A percentile compares a stretch with the other conserved stretches of the same genome.
Conservation (phyloP, 164 flowering plant species). For the Aristolochia californica region DNA sequence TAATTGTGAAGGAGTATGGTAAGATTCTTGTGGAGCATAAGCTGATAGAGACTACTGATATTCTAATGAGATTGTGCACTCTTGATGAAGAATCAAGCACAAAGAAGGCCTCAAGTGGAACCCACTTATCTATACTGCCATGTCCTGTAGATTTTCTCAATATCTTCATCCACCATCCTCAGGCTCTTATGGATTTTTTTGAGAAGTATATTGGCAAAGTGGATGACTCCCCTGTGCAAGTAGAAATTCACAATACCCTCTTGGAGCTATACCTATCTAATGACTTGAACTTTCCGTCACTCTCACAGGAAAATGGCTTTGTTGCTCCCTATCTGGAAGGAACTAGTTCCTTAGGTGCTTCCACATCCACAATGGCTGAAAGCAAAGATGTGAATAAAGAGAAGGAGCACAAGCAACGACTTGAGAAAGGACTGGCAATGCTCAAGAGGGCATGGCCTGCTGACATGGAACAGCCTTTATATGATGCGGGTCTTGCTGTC, state of each 20-base stretch:
- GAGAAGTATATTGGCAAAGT: slow-evolving; percentile 77
- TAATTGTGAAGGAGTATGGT: slow-evolving; percentile 88
- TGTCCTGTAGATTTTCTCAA: slow-evolving; percentile 96
- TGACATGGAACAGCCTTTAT: slow-evolving; percentile 69
- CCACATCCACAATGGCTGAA: slow-evolving; percentile 16
- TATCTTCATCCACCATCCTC: slow-evolving; percentile 81
- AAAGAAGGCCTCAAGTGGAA: slow-evolving; percentile 33
- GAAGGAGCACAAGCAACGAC: slow-evolving; percentile 41
- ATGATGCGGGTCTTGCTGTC: slow-evolving; percentile 88
- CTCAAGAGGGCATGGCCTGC: slow-evolving; percentile 85
- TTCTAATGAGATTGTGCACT: slow-evolving; percentile 82
- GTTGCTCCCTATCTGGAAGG: slow-evolving; percentile 19
- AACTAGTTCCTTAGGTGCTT: slow-evolving; percentile 16
- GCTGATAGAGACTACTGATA: slow-evolving; percentile 76
- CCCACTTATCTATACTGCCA: slow-evolving; percentile 66
- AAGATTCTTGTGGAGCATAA: slow-evolving; percentile 90
- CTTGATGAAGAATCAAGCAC: slow-evolving; percentile 57
- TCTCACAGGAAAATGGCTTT: slow-evolving; percentile 33
- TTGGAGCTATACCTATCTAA: slow-evolving; percentile 83
- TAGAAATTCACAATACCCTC: slow-evolving; percentile 86
- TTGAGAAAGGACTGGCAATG: slow-evolving; percentile 60
- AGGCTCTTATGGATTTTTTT: slow-evolving; percentile 84
- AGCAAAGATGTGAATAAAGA: slow-evolving; percentile 23
- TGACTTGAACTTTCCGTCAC: slow-evolving; percentile 68
- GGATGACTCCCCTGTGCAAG: slow-evolving; percentile 89